Evolutionary conservation across 805 yeast species (phyloP), one percentile per base, ranked within the genome.

Genomic region (Lachancea sp.): DNA sequence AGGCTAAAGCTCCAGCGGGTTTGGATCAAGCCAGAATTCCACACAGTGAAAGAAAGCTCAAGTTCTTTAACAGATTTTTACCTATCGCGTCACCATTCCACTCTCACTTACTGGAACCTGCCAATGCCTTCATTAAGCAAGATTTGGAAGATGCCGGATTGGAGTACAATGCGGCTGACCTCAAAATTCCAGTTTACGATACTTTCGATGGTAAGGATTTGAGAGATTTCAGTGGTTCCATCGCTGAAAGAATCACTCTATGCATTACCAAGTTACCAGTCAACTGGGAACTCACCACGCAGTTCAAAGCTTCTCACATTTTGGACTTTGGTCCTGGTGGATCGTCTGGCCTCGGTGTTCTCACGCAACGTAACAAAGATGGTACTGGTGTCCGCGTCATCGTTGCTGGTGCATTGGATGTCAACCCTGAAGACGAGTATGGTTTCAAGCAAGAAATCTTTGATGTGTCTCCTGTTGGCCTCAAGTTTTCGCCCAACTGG

Each of bases 301-400:
- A 78, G 53, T 87, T 86, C 65, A 65, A 77, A 39, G 77, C 93
- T 22, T 85, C 97, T 38, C 99, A 93, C 65, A 78, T 93, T 58
- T 67, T 93, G 51, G 99, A 93, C 70, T 93, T 93, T 58, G 99
- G 99, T 65, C 99, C 99, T 50, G 99, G 99, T 69, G 98, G 98
- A 57, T 81, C 87, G 32, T 86, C 97, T 37, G 99, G 99, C 59
- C 75, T 93, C 55, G 99, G 99, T 70, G 85, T 85, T 50, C 76
- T 93, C 57, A 93, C 99, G 47, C 96, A 89, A 70, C 84, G 95
- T 71, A 93, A 91, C 75, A 93, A 91, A 69, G 99, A 93, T 59
- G 99, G 99, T 68, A 88, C 97, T 42, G 99, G 99, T 69, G 85
- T 85, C 41, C 85, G 99, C 69, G 74, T 91, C 53, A 87, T 93